Conservation (phyloP, 2,329 filamentous ascomycete genomes). For the Colletotrichum horii region DNA sequence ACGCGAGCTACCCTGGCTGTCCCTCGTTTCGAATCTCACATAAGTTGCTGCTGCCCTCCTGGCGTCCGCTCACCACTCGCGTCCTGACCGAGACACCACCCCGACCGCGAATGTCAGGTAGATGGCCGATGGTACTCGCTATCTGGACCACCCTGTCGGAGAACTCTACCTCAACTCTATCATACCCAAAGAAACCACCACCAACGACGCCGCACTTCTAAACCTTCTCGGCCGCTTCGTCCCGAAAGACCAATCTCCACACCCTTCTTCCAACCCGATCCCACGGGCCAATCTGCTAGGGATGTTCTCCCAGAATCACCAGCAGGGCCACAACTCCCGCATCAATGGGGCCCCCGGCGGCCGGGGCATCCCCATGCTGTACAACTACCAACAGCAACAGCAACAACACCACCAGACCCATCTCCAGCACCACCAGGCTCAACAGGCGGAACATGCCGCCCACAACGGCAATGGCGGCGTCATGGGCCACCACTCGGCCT, state of each 20-base stretch:
- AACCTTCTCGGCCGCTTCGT: conserved; percentile 38
- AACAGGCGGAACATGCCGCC: conserved; percentile 63
- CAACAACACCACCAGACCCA: conserved; percentile 69
- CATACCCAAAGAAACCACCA: conserved; percentile 45
- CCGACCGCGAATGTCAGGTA: conserved; percentile 46
- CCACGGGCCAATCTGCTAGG: conserved; percentile 36
- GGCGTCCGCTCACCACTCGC: not conserved
- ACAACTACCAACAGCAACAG: conserved; percentile 70
- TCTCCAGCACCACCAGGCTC: conserved; percentile 65
- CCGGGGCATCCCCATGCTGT: conserved; percentile 67
- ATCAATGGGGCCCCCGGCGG: conserved; percentile 73
- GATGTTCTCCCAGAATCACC: conserved; percentile 78
- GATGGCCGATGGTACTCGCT: conserved; percentile 74
- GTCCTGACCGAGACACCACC: conserved; percentile 19
- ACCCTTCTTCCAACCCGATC: conserved; percentile 27
- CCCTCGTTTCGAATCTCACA: conserved; percentile 36
- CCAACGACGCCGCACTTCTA: conserved; percentile 44
- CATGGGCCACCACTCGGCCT: conserved; percentile 65
- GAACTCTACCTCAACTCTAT: conserved; percentile 58
- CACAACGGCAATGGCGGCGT: conserved; percentile 60
- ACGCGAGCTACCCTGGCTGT: conserved; percentile 38
- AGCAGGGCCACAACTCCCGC: conserved; percentile 76
- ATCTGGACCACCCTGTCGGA: conserved; percentile 63
- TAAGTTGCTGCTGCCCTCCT: conserved; percentile 29
- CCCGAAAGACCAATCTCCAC: conserved; percentile 30